Conservation (phyloP, 2,329 filamentous ascomycete species). For the Monilinia fructigena region DNA sequence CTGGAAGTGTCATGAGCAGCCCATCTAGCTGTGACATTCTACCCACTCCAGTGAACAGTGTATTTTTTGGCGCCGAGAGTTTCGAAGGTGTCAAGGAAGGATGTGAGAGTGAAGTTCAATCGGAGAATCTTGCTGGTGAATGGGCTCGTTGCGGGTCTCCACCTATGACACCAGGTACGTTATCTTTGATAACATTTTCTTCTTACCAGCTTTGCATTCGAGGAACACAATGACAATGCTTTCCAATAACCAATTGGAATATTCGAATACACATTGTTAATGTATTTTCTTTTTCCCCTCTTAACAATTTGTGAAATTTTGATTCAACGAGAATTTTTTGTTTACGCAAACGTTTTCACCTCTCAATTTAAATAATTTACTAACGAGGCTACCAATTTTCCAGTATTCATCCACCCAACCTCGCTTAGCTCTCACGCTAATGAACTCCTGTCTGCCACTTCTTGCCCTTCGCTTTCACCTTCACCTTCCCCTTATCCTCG, state of each 20-base stretch:
- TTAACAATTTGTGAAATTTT: neutral
- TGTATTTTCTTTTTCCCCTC: neutral
- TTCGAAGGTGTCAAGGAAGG: conserved; percentile 68
- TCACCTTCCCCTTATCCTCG: conserved; percentile 78
- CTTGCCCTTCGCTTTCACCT: conserved; percentile 82
- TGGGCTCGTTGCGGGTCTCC: conserved; percentile 78
- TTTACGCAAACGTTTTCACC: neutral
- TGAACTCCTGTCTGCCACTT: conserved; percentile 69
- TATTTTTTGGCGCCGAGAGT: conserved; percentile 70
- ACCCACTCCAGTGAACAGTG: conserved; percentile 78
- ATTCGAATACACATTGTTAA: neutral
- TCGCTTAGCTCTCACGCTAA: conserved; percentile 63
- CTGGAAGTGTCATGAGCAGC: conserved; percentile 82
- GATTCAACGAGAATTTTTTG: neutral
- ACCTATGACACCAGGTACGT: conserved; percentile 87
- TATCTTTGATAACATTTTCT: neutral
- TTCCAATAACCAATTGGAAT: neutral
- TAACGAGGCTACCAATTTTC: conserved; percentile 24
- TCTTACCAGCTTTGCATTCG: neutral
- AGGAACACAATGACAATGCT: neutral
- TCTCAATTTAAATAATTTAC: neutral
- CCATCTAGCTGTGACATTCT: conserved; percentile 75
- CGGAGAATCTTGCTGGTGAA: conserved; percentile 71
- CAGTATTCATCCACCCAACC: conserved; percentile 66
- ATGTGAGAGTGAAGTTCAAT: conserved; percentile 67